A percentile compares a stretch with the other conserved stretches of the same genome.
Evolutionary conservation across 805 yeast genomes (phyloP).

Genomic region (Starmerella bombicola): DNA sequence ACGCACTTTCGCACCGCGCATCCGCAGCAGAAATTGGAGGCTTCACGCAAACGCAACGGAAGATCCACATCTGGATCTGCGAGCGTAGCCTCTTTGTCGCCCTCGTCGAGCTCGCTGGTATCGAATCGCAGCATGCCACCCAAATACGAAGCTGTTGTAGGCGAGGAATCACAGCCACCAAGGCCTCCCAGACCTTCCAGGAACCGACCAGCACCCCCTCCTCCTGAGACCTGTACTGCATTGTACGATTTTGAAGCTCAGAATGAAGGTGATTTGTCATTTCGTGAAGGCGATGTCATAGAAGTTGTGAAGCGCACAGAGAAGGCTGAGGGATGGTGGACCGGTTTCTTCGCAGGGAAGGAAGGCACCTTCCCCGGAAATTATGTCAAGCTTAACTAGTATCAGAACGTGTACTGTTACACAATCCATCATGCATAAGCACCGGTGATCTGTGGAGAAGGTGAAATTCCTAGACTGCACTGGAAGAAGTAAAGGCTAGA

Average conservation of each 20-base stretch:
- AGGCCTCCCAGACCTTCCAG: background rate
- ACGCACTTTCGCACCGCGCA: slow-evolving; percentile 85
- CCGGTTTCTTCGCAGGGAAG: slow-evolving; percentile 71
- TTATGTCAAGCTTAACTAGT: slow-evolving; percentile 54
- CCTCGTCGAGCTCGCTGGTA: background rate
- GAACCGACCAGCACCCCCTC: slow-evolving; percentile 25
- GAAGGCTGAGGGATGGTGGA: slow-evolving; percentile 96
- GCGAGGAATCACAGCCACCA: background rate
- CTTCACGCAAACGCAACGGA: slow-evolving; percentile 59
- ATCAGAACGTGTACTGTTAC: background rate
- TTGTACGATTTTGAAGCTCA: slow-evolving; percentile 85
- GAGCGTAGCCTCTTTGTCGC: background rate
- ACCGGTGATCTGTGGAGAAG: no score
- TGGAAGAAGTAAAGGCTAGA: no score
- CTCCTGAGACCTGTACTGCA: slow-evolving; percentile 55
- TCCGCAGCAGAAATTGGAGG: slow-evolving; percentile 58
- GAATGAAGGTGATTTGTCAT: slow-evolving; percentile 80
- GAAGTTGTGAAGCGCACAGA: slow-evolving; percentile 69
- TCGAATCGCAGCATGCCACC: background rate
- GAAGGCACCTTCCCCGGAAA: slow-evolving; percentile 94
- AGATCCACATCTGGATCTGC: slow-evolving; percentile 11
- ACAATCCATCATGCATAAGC: background rate
- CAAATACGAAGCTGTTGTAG: background rate
- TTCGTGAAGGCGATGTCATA: slow-evolving; percentile 78
- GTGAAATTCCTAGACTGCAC: no score